These are phyloP conservation scores for Didymella arachidicola DNA, from an alignment of 2,329 filamentous ascomycete species.

Conservation along the genomic window DNA sequence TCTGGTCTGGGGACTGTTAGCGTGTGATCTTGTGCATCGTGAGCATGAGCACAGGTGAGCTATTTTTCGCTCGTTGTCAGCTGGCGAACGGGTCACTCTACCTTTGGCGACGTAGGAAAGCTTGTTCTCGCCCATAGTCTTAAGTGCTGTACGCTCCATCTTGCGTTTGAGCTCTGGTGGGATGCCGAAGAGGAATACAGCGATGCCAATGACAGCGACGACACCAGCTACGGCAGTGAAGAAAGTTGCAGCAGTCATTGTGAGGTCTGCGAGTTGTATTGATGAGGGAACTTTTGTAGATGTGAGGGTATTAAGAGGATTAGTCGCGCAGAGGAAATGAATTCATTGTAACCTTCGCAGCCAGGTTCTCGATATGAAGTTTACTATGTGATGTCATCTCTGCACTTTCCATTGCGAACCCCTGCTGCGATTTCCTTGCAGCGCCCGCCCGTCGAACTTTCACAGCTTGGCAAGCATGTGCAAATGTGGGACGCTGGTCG, in stretches of 20 bases:
- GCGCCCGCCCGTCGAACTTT: conserved; percentile 9
- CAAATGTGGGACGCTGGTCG: conserved; percentile 8
- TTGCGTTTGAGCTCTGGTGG: conserved; percentile 57
- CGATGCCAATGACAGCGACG: conserved; percentile 47
- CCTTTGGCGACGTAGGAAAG: conserved; percentile 53
- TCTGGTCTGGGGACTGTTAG: conserved; percentile 43
- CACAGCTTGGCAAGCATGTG: conserved; percentile 16
- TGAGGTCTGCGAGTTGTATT: conserved; percentile 6
- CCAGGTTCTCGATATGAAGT: conserved; percentile 11
- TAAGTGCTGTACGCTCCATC: conserved; percentile 56
- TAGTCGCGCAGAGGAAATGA: neutral
- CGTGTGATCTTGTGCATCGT: neutral
- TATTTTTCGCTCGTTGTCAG: neutral
- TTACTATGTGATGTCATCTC: conserved; percentile 18
- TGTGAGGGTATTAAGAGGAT: neutral
- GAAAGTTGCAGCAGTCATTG: conserved; percentile 40
- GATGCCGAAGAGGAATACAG: conserved; percentile 59
- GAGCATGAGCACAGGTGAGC: neutral
- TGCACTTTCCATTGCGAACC: conserved; percentile 6
- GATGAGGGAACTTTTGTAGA: neutral
- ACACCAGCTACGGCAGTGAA: conserved; percentile 48
- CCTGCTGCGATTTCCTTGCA: conserved; percentile 11
- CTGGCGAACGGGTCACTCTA: conserved; percentile 17
- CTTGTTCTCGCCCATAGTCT: conserved; percentile 63
- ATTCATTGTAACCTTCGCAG: neutral